Conservation (phyloP, 345 rosid species). For the Raphanus raphanistrum region DNA sequence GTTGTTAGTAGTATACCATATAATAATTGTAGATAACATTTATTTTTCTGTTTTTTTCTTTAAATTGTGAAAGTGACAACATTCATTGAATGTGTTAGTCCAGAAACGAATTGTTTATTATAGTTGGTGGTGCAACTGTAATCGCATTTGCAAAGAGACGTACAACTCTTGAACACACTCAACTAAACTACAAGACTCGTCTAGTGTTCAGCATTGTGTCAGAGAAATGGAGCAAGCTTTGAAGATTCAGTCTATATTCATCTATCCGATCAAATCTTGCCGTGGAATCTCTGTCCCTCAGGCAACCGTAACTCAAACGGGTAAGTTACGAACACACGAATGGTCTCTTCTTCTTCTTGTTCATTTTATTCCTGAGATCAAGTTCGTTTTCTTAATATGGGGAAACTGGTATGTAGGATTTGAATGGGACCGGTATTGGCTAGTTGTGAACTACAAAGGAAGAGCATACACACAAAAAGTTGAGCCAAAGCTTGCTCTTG, state of each 20-base stretch:
- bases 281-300: constrained; percentile 74
- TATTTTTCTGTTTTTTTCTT: background rate
- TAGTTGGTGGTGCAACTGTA: background rate
- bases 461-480: constrained; percentile 84
- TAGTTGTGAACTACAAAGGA: constrained; percentile 69
- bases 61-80: background rate
- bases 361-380: background rate
- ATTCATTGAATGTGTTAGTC: background rate
- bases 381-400: background rate
- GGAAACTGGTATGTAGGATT: constrained; percentile 52
- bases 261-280: constrained; percentile 83
- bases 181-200: background rate
- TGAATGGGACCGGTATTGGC: constrained; percentile 89
- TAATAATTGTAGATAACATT: background rate
- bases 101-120: background rate
- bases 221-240: constrained; percentile 23
- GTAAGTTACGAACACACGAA: constrained; percentile 35
- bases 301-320: constrained; percentile 69
- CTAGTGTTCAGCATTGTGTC: background rate
- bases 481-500: constrained; percentile 87
- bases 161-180: background rate
- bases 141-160: background rate
- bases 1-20: background rate
- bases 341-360: background rate
- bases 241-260: constrained; percentile 54